Percentiles rank a stretch among this genome's conserved stretches.
Conservation (phyloP, 345 rosid species). For the Dimocarpus longan region DNA sequence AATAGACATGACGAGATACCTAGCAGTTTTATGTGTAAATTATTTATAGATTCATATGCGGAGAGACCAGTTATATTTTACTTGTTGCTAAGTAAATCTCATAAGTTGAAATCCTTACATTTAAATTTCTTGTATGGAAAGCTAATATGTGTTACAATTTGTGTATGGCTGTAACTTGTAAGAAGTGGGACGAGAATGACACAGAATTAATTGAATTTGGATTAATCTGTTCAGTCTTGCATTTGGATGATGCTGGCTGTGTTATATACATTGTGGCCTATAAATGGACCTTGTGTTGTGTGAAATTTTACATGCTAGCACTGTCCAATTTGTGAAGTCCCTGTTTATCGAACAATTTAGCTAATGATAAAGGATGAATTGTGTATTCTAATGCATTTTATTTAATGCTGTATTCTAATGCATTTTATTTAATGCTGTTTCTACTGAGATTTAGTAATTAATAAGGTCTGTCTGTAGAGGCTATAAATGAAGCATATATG, state of each 20-base stretch:
- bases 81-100: background rate
- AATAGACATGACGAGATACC: background rate
- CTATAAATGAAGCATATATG: background rate
- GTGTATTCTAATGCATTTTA: background rate
- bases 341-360: background rate
- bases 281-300: background rate
- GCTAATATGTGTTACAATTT: background rate
- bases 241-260: background rate
- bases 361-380: background rate
- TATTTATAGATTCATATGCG: background rate
- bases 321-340: background rate
- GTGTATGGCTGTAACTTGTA: background rate
- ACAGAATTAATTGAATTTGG: constrained; percentile 4
- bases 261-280: background rate
- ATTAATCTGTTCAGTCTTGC: constrained; percentile 5
- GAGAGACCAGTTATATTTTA: background rate
- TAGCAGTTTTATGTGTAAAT: background rate
- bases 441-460: background rate
- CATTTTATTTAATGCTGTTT: background rate
- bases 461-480: background rate
- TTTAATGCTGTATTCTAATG: background rate
- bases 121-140: background rate
- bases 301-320: background rate
- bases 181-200: background rate
- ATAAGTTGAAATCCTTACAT: background rate